These are phyloP conservation scores for Ophiostoma australiae DNA, from an alignment of 2,329 filamentous ascomycete genomes.

Conservation along the genomic window DNA sequence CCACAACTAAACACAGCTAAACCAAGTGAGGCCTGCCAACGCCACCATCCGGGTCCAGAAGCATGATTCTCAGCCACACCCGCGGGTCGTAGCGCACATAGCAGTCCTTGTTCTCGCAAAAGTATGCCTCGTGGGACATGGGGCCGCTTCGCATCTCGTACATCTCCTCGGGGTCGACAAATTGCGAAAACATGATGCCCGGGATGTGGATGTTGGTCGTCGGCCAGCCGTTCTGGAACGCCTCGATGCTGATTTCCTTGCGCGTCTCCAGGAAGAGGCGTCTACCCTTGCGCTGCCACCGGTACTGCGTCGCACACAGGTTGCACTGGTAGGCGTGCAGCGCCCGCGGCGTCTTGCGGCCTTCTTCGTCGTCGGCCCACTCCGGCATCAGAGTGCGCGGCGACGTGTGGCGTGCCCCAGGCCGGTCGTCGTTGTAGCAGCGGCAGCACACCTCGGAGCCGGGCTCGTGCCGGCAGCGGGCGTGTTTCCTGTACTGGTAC, in stretches of 20 bases:
- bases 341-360: neutral
- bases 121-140: neutral
- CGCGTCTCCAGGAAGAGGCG: slow-evolving; percentile 1
- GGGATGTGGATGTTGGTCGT: neutral
- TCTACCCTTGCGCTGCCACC: neutral
- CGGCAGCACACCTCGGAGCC: neutral
- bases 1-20: too few relatives aligned
- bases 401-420: neutral
- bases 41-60: neutral
- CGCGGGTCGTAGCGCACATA: neutral
- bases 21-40: neutral
- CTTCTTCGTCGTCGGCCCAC: neutral
- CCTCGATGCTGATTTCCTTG: neutral
- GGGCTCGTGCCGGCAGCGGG: neutral
- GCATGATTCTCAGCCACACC: neutral
- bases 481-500: neutral
- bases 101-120: neutral
- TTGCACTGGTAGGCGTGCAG: neutral
- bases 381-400: neutral
- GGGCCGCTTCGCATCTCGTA: neutral
- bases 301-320: neutral
- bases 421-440: neutral
- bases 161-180: neutral
- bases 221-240: neutral
- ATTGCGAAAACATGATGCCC: neutral